Evolutionary conservation across 176 grass and related monocot species (phyloP).

Genomic region (Aegilops bicornis): DNA sequence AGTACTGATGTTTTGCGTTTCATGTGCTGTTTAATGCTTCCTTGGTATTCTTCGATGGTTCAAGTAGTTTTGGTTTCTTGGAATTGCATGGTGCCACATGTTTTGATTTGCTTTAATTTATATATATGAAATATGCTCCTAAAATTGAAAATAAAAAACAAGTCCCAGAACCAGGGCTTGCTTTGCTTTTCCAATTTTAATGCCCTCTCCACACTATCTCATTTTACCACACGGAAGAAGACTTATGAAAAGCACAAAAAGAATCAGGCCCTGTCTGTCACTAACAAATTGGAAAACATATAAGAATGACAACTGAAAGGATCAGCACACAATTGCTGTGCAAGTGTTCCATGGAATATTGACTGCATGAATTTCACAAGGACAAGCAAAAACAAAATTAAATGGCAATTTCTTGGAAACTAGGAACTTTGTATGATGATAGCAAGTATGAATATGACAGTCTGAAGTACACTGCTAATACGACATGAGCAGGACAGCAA

Average conservation of each 20-base stretch:
- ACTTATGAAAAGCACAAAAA: too few relatives aligned
- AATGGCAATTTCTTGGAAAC: neutral
- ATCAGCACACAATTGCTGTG: neutral
- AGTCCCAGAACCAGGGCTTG: too few relatives aligned
- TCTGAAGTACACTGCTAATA: neutral
- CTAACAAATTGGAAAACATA: neutral
- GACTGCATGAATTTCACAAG: neutral
- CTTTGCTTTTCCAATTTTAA: too few relatives aligned
- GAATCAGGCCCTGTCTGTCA: neutral
- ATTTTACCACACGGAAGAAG: too few relatives aligned
- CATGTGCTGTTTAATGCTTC: too few relatives aligned
- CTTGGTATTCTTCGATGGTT: too few relatives aligned
- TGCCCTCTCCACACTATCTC: too few relatives aligned
- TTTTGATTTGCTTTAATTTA: neutral
- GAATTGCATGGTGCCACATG: too few relatives aligned
- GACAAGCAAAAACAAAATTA: neutral
- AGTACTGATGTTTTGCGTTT: too few relatives aligned
- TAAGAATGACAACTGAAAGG: neutral
- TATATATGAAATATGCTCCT: neutral
- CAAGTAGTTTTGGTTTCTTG: too few relatives aligned
- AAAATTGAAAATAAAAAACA: too few relatives aligned
- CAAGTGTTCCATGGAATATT: neutral
- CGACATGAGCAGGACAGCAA: neutral
- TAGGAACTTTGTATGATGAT: neutral
- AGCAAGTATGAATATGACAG: too few relatives aligned